Evolutionary conservation across 1,139 yeast species (phyloP).

Genomic region (Candida gigantensis): DNA sequence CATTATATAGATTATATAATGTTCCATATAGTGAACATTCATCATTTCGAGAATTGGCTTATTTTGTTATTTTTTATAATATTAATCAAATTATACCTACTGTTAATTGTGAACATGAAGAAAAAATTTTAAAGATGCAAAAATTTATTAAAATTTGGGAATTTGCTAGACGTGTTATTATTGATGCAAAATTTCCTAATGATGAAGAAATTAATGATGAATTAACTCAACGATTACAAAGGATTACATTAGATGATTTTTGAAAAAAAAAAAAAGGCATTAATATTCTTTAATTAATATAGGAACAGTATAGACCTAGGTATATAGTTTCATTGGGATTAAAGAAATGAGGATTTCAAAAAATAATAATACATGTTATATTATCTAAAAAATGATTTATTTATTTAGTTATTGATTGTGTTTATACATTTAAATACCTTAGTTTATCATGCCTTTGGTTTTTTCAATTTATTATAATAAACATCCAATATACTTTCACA

Average conservation of each 20-base stretch:
- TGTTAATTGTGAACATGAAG: conserved; percentile 56
- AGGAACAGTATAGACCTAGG: no score
- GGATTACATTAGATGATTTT: conserved; percentile 21
- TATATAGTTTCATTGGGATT: no score
- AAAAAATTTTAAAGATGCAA: conserved; percentile 39
- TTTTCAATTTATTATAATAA: conserved; percentile 27
- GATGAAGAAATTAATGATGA: conserved; percentile 6
- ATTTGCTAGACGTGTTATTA: conserved; percentile 18
- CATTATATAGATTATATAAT: conserved; percentile 49
- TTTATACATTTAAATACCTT: not conserved
- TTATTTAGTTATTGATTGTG: not conserved
- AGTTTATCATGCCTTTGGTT: conserved; percentile 8
- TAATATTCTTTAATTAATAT: no score
- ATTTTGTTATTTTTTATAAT: conserved; percentile 56
- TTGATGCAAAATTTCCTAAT: conserved; percentile 11
- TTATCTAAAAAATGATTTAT: no score
- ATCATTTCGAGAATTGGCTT: conserved; percentile 74
- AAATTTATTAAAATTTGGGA: conserved; percentile 53
- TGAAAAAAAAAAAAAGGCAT: no score
- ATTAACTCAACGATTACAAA: conserved; percentile 15
- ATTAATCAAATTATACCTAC: conserved; percentile 71
- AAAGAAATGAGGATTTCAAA: no score
- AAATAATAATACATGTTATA: no score
- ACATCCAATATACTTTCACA: conserved; percentile 53
- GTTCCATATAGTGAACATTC: conserved; percentile 95